Conservation (phyloP, 805 yeast genomes). For the Candida glaebosa region DNA sequence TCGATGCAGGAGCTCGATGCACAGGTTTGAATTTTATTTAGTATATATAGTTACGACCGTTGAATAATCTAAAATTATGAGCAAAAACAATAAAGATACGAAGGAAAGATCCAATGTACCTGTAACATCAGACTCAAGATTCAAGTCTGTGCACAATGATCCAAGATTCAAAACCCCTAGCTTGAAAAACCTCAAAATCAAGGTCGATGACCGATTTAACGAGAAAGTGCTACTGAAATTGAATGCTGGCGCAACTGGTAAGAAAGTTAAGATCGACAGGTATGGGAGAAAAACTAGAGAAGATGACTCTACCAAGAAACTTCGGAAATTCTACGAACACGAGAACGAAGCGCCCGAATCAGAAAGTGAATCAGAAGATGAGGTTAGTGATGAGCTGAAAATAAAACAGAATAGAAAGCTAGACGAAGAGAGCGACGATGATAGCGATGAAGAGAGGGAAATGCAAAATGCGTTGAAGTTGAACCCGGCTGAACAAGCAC, state of each 20-base stretch:
- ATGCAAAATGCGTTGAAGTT: slow-evolving; percentile 1
- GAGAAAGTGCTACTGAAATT: slow-evolving; percentile 58
- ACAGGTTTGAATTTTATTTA: background rate
- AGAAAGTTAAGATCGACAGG: slow-evolving; percentile 69
- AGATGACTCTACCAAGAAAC: slow-evolving; percentile 45
- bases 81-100: slow-evolving; percentile 8
- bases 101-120: slow-evolving; percentile 17
- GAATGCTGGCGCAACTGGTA: slow-evolving; percentile 43
- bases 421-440: slow-evolving; percentile 13
- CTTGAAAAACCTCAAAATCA: slow-evolving; percentile 64
- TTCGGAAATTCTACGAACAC: slow-evolving; percentile 63
- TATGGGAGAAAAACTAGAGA: slow-evolving; percentile 70
- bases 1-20: slow-evolving; percentile 1
- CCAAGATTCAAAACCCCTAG: slow-evolving; percentile 83
- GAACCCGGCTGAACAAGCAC: slow-evolving; percentile 1
- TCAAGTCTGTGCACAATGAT: slow-evolving; percentile 74
- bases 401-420: slow-evolving; percentile 21
- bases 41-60: background rate
- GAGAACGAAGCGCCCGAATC: slow-evolving; percentile 33
- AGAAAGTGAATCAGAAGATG: slow-evolving; percentile 19
- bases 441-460: background rate
- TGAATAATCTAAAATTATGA: slow-evolving; percentile 1
- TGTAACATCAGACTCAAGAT: slow-evolving; percentile 67
- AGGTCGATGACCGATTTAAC: slow-evolving; percentile 80
- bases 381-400: slow-evolving; percentile 15